Percentiles rank a stretch among this genome's conserved stretches.
These are phyloP conservation scores for Chaetomium olivaceum DNA, from an alignment of 2,329 filamentous ascomycete species.

Conservation along the genomic window DNA sequence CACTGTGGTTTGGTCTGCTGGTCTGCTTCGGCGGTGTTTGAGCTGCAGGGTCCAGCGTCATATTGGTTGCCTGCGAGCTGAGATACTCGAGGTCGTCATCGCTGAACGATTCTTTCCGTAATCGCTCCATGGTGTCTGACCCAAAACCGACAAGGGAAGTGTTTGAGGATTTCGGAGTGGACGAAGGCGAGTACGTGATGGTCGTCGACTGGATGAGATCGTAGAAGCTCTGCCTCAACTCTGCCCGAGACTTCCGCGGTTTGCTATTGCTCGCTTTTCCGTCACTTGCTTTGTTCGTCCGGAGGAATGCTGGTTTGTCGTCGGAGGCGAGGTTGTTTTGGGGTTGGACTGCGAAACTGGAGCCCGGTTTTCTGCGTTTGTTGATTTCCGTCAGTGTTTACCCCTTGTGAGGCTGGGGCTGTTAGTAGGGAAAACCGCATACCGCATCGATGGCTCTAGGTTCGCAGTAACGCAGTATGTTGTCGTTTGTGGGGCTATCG, in stretches of 20 bases:
- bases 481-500: neutral
- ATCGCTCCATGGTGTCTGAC: conserved; percentile 26
- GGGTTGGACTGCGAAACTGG: conserved; percentile 34
- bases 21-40: conserved; percentile 46
- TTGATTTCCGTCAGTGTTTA: conserved; percentile 12
- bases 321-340: conserved; percentile 31
- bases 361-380: conserved; percentile 33
- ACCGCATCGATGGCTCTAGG: neutral
- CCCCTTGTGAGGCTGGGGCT: no score
- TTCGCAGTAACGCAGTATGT: neutral
- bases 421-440: neutral
- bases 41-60: conserved; percentile 37
- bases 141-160: neutral
- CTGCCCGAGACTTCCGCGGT: conserved; percentile 20
- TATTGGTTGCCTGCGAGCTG: conserved; percentile 38
- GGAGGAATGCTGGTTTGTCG: conserved; percentile 19
- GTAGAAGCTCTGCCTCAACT: conserved; percentile 32
- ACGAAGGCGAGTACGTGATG: conserved; percentile 24
- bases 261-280: neutral
- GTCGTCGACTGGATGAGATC: conserved; percentile 33
- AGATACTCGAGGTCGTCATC: conserved; percentile 42
- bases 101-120: conserved; percentile 37
- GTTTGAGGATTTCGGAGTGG: neutral
- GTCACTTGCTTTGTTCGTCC: neutral
- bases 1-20: conserved; percentile 34